Conservation (phyloP, 108 stramenopile species). For the Phaeodactylum tricornutum region DNA sequence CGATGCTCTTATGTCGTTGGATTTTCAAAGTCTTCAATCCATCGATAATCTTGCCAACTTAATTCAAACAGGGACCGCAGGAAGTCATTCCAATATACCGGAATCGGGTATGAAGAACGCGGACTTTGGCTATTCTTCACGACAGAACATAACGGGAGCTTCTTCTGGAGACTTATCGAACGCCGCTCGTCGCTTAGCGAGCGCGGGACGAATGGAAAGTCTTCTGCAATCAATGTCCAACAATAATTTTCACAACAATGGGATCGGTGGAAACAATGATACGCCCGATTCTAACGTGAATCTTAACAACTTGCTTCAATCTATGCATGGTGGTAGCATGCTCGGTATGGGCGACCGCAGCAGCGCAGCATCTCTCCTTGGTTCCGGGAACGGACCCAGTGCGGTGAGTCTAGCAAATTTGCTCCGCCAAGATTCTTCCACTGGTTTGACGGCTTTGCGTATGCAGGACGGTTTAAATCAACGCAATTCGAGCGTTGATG, state of each 20-base stretch:
- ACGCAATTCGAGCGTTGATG: slow-evolving; percentile 76
- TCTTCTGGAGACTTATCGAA: slow-evolving; percentile 19
- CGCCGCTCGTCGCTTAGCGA: slow-evolving; percentile 31
- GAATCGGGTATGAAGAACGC: slow-evolving; percentile 70
- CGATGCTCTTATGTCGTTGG: slow-evolving; percentile 74
- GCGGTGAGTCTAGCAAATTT: slow-evolving; percentile 51
- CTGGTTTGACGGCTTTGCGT: slow-evolving; percentile 63
- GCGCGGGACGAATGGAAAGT: slow-evolving; percentile 50
- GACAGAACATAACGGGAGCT: slow-evolving; percentile 15
- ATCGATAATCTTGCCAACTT: slow-evolving; percentile 83
- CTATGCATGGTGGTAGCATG: slow-evolving; percentile 26
- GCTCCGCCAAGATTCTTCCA: slow-evolving; percentile 49
- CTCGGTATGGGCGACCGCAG: not conserved
- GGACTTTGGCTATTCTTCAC: slow-evolving; percentile 8
- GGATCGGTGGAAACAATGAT: not conserved
- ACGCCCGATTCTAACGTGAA: slow-evolving; percentile 28
- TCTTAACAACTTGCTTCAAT: slow-evolving; percentile 41
- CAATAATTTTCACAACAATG: slow-evolving; percentile 11
- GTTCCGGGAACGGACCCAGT: slow-evolving; percentile 9
- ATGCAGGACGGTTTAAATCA: slow-evolving; percentile 51
- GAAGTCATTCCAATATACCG: slow-evolving; percentile 27
- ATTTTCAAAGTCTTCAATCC: slow-evolving; percentile 76
- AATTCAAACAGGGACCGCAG: slow-evolving; percentile 41
- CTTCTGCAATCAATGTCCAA: slow-evolving; percentile 49
- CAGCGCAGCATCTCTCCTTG: not conserved